These are phyloP conservation scores for Vigna reflexopilosa DNA, from an alignment of 306 rosid genomes.

Conservation along the genomic window DNA sequence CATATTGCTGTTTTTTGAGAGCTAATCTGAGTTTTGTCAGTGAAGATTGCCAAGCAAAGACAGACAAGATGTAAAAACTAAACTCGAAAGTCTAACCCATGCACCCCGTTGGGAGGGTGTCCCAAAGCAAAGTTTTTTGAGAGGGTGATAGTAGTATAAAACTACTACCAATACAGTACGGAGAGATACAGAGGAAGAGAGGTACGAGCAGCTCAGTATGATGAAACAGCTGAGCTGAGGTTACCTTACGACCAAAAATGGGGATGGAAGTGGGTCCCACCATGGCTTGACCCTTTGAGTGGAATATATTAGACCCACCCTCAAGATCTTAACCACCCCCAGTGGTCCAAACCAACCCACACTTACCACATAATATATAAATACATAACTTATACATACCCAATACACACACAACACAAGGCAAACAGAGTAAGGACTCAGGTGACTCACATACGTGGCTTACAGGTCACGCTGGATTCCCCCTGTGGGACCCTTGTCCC, in stretches of 20 bases:
- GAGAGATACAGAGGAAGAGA: conserved; percentile 15
- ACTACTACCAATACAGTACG: conserved; percentile 5
- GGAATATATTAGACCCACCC: conserved; percentile 56
- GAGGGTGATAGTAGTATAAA: neutral
- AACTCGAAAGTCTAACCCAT: neutral
- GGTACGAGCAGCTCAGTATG: conserved; percentile 33
- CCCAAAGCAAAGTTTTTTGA: conserved; percentile 31
- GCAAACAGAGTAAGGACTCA: conserved; percentile 15
- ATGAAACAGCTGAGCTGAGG: conserved; percentile 41
- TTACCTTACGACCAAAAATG: conserved; percentile 43
- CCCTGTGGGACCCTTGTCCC: conserved; percentile 39
- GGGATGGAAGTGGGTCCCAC: conserved; percentile 49
- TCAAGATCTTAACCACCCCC: conserved; percentile 66
- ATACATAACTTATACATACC: too few species aligned
- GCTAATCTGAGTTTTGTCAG: neutral
- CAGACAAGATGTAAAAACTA: neutral
- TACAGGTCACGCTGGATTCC: conserved; percentile 28
- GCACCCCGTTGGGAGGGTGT: conserved; percentile 51
- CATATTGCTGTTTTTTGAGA: neutral
- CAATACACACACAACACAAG: neutral
- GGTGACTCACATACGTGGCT: conserved; percentile 46
- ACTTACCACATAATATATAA: neutral
- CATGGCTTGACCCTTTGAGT: conserved; percentile 35
- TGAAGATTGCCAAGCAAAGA: neutral
- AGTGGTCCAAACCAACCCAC: conserved; percentile 37